Evolutionary conservation across 805 yeast species (phyloP), one percentile per base, ranked within the genome.

Genomic region (Saturnispora zaruensis): DNA sequence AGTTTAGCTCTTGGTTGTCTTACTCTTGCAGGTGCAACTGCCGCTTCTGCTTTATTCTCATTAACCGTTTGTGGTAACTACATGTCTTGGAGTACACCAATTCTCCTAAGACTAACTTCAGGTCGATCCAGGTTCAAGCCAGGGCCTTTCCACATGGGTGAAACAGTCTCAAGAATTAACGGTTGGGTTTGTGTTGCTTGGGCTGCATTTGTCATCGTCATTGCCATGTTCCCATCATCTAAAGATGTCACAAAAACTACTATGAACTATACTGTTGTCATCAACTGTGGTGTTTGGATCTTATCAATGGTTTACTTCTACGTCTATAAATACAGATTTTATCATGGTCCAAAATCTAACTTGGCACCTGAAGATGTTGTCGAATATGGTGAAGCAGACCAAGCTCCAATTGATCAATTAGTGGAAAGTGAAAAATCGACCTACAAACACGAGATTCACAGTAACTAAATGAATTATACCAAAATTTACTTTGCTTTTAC

Each of bases 251-350:
- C 66, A 28, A 69, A 69, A 50, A 64, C 65, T 0, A 66, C 77
- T 20, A 83, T 84, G 91, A 84, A 84, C 66, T 84, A 84, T 62
- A 79, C 87, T 0, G 74, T 75, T 55, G 85, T 78, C 2, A 79
- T 83, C 51, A 81, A 78, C 24, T 75, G 77, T 28, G 82, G 82
- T 51, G 58, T 55, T 30, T 61, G 64, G 66, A 56, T 63, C 45
- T 36, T 61, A 8, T 50, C 63, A 2, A 47, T 55, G 51, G 43
- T 57, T 14, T 63, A 57, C 46, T 63, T 54, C 46, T 54, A 47
- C 34, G 46, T 51, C 36, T 63, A 59, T 51, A 59, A 57, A 38
- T 55, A 56, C 40, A 63, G 59, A 46, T 33, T 41, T 24, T 63
- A 53, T 49, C 59, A 58, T 37, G 66, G 66, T 34, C 68, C 65